Evolutionary conservation across 2,329 filamentous ascomycete species (phyloP).

Genomic region (Septoria petroselini): DNA sequence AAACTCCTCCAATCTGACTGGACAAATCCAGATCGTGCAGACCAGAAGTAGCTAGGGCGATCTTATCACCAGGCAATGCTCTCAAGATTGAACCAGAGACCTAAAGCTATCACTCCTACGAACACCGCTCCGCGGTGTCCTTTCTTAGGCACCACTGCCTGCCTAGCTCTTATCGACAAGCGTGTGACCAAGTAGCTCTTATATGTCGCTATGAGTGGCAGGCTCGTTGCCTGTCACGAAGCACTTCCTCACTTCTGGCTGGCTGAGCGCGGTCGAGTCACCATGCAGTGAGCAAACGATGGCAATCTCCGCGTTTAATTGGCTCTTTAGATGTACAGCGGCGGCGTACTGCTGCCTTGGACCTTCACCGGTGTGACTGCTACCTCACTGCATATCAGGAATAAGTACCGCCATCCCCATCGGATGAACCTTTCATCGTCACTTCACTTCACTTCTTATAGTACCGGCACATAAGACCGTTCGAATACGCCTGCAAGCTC

Average conservation of each 20-base stretch:
- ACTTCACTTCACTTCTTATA: no score
- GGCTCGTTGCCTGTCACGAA: neutral
- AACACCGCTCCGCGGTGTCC: neutral
- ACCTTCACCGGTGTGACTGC: conserved; percentile 1
- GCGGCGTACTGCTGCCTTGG: neutral
- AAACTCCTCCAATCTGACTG: no score
- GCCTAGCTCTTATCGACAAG: conserved; percentile 9
- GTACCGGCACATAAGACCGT: no score
- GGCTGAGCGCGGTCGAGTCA: conserved; percentile 3
- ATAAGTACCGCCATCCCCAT: neutral
- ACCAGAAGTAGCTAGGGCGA: no score
- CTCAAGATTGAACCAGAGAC: no score
- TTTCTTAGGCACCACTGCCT: conserved; percentile 12
- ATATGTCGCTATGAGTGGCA: no score
- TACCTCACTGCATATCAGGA: neutral
- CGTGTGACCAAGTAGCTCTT: neutral
- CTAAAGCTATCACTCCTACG: no score
- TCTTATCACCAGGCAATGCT: no score
- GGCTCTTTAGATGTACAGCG: neutral
- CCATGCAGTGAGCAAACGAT: neutral
- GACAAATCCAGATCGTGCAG: no score
- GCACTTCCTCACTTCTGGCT: conserved; percentile 1
- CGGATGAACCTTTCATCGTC: neutral
- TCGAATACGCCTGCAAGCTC: no score
- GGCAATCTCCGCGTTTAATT: neutral